Evolutionary conservation across 1,139 yeast genomes (phyloP), one percentile per base, ranked within the genome.

Genomic region (Arxiozyma slooffiae): DNA sequence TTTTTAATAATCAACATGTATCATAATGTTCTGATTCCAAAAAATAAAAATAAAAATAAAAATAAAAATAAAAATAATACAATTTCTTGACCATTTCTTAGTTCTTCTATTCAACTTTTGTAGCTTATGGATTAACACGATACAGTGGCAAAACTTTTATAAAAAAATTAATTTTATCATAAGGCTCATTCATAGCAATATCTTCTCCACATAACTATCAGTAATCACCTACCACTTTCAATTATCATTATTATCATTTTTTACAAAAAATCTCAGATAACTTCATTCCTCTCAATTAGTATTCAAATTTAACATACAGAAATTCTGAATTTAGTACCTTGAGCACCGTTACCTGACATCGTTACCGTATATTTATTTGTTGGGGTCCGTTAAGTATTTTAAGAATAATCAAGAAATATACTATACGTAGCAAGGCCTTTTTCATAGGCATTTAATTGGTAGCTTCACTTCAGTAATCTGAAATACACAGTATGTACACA

Each of bases 261-360:
- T 20, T 39, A 9, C 14, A 14, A 16, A 7, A 20, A 14, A 6
- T 17, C 14, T 41, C 44, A 41, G 2, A 24, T 17, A 41, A 17
- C 26, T 17, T 21, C 36, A 18, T 30, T 30, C 18, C 30, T n/a
- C 26, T 41, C 36, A n/a, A 23, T 14, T 16, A 4, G 17, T 24
- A 23, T 18, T n/a, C n/a, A 26, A 42, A 48, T 44, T 50, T 52
- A 64, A 84, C 95, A 77, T 85, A 86, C 95, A 77, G 97, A 88
- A 90, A 90, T 87, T 82, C 96, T 89, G 87, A 85, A 92, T 82
- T 92, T 92, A 85, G 90, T 92, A 82, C 98, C 98, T 79, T 96
- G 88, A 81, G 96, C 94, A 82, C 95, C 95, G 75, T 84, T 80
- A 73, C 85, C 84, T 73, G 88, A 82, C 88, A 82, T 82, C 72